Base-by-base conservation (phyloP, 1,139 yeast species). In the Hyphopichia wangnamkhiaoensis region DNA sequence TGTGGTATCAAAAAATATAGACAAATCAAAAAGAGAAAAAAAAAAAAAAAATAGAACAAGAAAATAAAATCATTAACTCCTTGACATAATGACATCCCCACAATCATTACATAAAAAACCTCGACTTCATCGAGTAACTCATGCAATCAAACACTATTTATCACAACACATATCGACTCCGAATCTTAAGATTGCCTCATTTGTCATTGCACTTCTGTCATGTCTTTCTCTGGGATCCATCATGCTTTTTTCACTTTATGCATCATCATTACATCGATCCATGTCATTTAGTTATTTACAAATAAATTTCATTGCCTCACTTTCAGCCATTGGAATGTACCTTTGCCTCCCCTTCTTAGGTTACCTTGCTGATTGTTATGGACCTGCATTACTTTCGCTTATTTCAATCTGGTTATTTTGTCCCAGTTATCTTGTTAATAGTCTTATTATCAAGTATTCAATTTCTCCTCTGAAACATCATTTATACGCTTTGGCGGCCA, bases 181-280 rank as follows among this genome's bases (percentile, higher is more conserved):
- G 7, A 50, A 54, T 36, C 57, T 73, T 34, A 70, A 69, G 41
- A 44, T 53, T 21, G 38, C 58, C 17, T 68, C 79, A n/a, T 74
- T 74, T 44, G 37, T 50, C 18, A 56, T 71, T 20, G 61, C 77
- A 16, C 55, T 72, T 29, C 20, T 74, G 10, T 71, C 86, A 41
- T 87, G 96, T 61, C 70, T 88, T 3, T 74, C 85, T 28, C 82
- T 90, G 15, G 97, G 96, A 1, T 86, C 95, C 15, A 85, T 90
- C 40, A 71, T 88, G 43, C 71, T 90, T 25, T 88, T 89, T 56
- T 82, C 96, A 12, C 68, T 93, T 37, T 90, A 84, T 60, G 80
- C 95, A 13, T 78, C 86, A 17, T 76, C 84, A 12, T 77, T 93
- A 56, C 83, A 82, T 47, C 60, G 67, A 14, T 58, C 67, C 14